phyloP scores from a whole-genome alignment of 768 basidiomycete species.

The Suillus americanus region DNA sequence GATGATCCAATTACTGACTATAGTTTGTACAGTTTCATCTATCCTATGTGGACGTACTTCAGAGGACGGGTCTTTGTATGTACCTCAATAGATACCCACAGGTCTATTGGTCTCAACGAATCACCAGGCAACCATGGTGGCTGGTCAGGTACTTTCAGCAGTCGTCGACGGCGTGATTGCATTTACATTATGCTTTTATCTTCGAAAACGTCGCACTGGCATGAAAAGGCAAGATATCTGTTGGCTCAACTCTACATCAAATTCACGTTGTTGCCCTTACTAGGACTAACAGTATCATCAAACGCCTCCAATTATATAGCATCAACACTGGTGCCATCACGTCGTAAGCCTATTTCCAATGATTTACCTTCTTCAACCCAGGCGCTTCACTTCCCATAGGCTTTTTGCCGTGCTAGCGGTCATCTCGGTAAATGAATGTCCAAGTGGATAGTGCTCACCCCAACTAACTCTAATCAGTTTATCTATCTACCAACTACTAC shows the following conservation, averaged over 20 bases:
- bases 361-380: not conserved
- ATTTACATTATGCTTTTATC: conserved; percentile 12
- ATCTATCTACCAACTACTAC: not conserved
- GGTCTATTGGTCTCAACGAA: no score
- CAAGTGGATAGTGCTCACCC: not conserved
- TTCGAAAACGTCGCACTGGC: conserved; percentile 12
- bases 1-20: no score
- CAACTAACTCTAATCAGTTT: not conserved
- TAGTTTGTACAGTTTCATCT: no score
- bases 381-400: not conserved
- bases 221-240: conserved; percentile 7
- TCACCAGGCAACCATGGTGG: no score
- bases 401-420: conserved; percentile 11
- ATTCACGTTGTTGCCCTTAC: not conserved
- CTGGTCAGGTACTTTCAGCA: conserved; percentile 9
- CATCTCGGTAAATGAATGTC: conserved; percentile 6
- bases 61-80: no score
- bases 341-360: conserved; percentile 7
- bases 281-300: conserved; percentile 14
- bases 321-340: conserved; percentile 16
- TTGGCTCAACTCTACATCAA: no score
- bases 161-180: conserved; percentile 11
- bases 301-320: conserved; percentile 15
- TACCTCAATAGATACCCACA: no score
- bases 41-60: no score